Conservation (phyloP, 768 basidiomycete species). For the Lactifluus volemus region DNA sequence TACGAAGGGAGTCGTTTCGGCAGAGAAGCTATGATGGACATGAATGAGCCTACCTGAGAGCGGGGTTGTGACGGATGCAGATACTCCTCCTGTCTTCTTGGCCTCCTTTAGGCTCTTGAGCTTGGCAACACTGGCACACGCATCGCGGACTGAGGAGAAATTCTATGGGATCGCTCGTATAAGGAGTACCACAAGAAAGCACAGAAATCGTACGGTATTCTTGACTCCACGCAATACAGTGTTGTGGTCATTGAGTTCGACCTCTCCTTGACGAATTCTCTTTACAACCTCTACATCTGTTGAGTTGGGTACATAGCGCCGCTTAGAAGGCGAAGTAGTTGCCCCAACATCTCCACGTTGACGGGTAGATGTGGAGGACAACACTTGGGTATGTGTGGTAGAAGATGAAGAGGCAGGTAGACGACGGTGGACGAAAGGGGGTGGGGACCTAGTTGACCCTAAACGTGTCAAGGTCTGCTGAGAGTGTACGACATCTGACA, state of each 20-base stretch:
- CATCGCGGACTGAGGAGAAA: slow-evolving; percentile 58
- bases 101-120: slow-evolving; percentile 70
- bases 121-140: slow-evolving; percentile 68
- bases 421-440: slow-evolving; percentile 19
- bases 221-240: slow-evolving; percentile 79
- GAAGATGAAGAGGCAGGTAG: slow-evolving; percentile 10
- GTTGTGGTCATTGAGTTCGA: slow-evolving; percentile 77
- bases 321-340: slow-evolving; percentile 42
- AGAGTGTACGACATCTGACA: background rate
- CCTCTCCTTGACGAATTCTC: slow-evolving; percentile 64
- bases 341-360: slow-evolving; percentile 17
- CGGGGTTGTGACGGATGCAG: slow-evolving; percentile 30
- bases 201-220: slow-evolving; percentile 52
- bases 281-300: slow-evolving; percentile 79
- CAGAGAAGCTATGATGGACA: background rate
- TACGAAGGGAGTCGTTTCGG: slow-evolving; percentile 4
- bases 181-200: background rate
- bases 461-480: background rate
- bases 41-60: slow-evolving; percentile 27
- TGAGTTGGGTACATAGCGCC: slow-evolving; percentile 69
- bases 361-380: slow-evolving; percentile 23
- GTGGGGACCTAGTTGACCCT: slow-evolving; percentile 48
- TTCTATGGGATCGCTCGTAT: slow-evolving; percentile 42
- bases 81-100: slow-evolving; percentile 41
- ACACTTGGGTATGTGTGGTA: slow-evolving; percentile 12